These are phyloP conservation scores for Claviceps spartinae DNA, from an alignment of 2,329 filamentous ascomycete genomes.

Conservation along the genomic window DNA sequence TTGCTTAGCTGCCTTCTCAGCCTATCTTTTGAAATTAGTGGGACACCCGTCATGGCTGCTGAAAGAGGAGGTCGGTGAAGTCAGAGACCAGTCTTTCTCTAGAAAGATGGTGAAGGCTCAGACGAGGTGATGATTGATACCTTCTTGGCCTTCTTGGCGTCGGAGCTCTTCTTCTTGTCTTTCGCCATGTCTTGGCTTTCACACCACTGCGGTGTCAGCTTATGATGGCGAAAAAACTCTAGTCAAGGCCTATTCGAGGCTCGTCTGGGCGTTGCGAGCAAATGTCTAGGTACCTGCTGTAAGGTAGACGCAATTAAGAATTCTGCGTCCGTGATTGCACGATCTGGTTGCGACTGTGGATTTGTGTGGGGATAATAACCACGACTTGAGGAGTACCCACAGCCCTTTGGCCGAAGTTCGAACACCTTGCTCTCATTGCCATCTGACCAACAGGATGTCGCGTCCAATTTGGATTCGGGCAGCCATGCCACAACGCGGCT, in stretches of 20 bases:
- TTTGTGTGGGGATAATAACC: too few species aligned
- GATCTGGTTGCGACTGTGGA: too few species aligned
- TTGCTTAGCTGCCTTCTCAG: constrained; percentile 62
- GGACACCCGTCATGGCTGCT: not conserved
- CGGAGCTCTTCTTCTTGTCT: constrained; percentile 36
- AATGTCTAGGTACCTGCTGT: too few species aligned
- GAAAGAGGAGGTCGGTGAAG: not conserved
- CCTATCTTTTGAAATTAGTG: constrained; percentile 16
- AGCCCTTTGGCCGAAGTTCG: too few species aligned
- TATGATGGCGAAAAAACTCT: not conserved
- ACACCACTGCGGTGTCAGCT: not conserved
- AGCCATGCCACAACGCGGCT: too few species aligned
- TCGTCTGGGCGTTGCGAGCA: too few species aligned
- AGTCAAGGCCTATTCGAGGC: not conserved
- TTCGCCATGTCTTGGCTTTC: constrained; percentile 28
- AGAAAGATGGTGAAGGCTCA: not conserved
- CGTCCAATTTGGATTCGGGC: too few species aligned
- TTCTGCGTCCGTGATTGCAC: too few species aligned
- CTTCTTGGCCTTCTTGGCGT: constrained; percentile 38
- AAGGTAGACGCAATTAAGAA: too few species aligned
- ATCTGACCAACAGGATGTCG: too few species aligned
- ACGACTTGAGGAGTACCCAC: too few species aligned
- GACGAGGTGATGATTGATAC: constrained; percentile 15
- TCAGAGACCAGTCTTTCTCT: not conserved
- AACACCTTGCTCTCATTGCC: too few species aligned